These are phyloP conservation scores for Artemisia tridentata DNA, from an alignment of 129 eudicot species.

Conservation along the genomic window DNA sequence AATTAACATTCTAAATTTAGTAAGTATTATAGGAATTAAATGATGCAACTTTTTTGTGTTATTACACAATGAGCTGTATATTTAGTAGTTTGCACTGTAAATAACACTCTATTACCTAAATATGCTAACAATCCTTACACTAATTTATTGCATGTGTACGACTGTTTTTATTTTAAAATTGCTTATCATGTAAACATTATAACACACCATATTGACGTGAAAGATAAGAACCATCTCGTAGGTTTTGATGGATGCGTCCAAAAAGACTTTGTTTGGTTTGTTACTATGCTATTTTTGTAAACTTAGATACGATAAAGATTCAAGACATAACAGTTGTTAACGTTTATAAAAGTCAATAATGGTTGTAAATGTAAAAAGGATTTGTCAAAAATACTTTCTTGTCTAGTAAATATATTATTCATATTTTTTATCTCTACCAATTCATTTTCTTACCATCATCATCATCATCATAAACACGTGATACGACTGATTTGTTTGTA, in stretches of 20 bases:
- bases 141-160: too few relatives aligned
- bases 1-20: conserved; percentile 18
- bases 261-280: conserved; percentile 1
- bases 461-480: too few relatives aligned
- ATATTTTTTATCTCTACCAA: not conserved
- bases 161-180: too few relatives aligned
- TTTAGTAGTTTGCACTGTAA: not conserved
- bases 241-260: not conserved
- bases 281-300: conserved; percentile 4
- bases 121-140: too few relatives aligned
- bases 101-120: too few relatives aligned
- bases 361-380: too few relatives aligned
- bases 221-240: not conserved
- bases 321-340: too few relatives aligned
- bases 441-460: not conserved
- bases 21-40: not conserved
- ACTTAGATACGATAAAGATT: not conserved
- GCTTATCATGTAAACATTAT: too few relatives aligned
- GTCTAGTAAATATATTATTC: not conserved
- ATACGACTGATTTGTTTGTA: too few relatives aligned
- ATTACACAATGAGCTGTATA: not conserved
- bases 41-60: not conserved
- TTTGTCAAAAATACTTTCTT: too few relatives aligned
- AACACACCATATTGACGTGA: not conserved
- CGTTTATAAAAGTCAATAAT: too few relatives aligned